Evolutionary conservation across 2,329 filamentous ascomycete species (phyloP).

Genomic region (Akanthomyces muscarius): DNA sequence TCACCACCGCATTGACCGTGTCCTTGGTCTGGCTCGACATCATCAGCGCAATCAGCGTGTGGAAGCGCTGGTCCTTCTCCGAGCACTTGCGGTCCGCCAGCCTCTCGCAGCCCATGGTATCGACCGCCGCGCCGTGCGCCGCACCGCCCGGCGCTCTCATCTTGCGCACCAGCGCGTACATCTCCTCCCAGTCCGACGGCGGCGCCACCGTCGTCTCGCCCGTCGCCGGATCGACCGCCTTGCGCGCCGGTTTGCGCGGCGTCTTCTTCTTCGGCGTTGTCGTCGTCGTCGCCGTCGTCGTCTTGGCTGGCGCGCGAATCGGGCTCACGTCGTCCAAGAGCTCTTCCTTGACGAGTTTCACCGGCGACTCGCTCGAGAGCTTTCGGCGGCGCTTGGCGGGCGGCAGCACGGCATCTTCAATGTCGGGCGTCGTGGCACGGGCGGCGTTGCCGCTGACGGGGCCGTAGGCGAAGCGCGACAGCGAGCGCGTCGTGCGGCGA

Average conservation of each 20-base stretch:
- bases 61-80: conserved; percentile 64
- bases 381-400: conserved; percentile 31
- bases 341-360: conserved; percentile 21
- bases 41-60: conserved; percentile 86
- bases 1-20: conserved; percentile 80
- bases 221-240: conserved; percentile 37
- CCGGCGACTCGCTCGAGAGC: conserved; percentile 20
- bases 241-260: conserved; percentile 45
- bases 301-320: conserved; percentile 31
- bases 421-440: conserved; percentile 38
- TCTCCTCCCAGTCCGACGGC: conserved; percentile 76
- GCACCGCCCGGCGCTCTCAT: conserved; percentile 62
- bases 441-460: conserved; percentile 24
- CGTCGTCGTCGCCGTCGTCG: conserved; percentile 26
- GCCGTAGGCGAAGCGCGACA: conserved; percentile 45
- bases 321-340: conserved; percentile 1
- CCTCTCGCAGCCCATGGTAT: conserved; percentile 93
- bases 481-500: conserved; percentile 46
- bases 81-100: conserved; percentile 55
- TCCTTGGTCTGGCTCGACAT: conserved; percentile 91
- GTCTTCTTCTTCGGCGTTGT: conserved; percentile 25
- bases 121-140: conserved; percentile 76
- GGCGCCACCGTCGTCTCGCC: conserved; percentile 45
- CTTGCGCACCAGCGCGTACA: conserved; percentile 71
- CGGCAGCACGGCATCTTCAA: conserved; percentile 51